Percentiles rank a stretch among this genome's conserved stretches.
Evolutionary conservation across 495 filamentous ascomycete genomes (phyloP).

Genomic region (Penicillium turbatum): DNA sequence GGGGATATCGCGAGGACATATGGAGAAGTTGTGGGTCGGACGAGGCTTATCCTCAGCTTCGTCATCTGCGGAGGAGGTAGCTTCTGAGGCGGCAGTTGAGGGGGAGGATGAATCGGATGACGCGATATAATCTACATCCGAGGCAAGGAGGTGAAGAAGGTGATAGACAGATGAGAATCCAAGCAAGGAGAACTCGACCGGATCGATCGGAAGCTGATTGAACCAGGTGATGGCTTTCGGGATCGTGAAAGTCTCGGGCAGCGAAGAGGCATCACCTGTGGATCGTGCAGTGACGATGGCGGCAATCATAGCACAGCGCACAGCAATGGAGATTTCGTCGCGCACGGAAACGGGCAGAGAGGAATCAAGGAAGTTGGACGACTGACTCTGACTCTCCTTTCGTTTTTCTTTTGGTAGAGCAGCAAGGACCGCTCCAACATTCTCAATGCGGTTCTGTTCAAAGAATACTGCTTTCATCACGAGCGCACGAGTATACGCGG

Average conservation of each 20-base stretch:
- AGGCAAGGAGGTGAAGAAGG: conserved; percentile 55
- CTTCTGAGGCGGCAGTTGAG: conserved; percentile 18
- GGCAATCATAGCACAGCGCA: conserved; percentile 78
- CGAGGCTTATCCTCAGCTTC: conserved; percentile 32
- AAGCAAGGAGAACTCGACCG: conserved; percentile 60
- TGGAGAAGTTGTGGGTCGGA: conserved; percentile 6
- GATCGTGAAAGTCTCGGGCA: conserved; percentile 33
- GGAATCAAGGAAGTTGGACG: conserved; percentile 44
- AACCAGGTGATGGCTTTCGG: conserved; percentile 44
- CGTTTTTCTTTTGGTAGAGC: conserved; percentile 45
- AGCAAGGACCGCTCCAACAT: conserved; percentile 47
- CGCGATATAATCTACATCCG: conserved; percentile 48
- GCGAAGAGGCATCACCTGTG: conserved; percentile 34
- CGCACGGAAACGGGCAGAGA: conserved; percentile 49
- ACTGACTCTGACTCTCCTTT: conserved; percentile 26
- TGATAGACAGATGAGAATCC: conserved; percentile 73
- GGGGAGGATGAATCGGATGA: conserved; percentile 37
- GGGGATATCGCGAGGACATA: conserved; percentile 29
- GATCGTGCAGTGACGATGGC: conserved; percentile 52
- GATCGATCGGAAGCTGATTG: conserved; percentile 43
- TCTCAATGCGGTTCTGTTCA: conserved; percentile 39
- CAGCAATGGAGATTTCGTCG: conserved; percentile 64
- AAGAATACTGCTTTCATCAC: conserved; percentile 57
- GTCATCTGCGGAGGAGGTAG: conserved; percentile 28
- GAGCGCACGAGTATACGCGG: conserved; percentile 70